These are phyloP conservation scores for Plasmodium malariae DNA, from an alignment of 169 alveolate species.

Conservation along the genomic window DNA sequence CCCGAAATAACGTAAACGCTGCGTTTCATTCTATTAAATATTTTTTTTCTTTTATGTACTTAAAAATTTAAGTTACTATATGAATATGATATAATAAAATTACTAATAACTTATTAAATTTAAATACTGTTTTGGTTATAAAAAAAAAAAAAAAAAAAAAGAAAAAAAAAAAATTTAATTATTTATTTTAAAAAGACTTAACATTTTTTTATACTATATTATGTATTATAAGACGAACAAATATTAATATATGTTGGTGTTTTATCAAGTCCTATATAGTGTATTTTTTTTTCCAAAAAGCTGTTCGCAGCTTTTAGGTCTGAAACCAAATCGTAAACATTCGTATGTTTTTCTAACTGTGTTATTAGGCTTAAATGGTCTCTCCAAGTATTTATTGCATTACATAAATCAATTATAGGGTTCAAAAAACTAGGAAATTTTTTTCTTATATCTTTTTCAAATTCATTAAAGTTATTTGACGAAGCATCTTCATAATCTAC, in stretches of 20 bases:
- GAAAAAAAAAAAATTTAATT: neutral
- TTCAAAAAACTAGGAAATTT: constrained; percentile 65
- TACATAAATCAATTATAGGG: constrained; percentile 65
- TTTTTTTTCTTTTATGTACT: neutral
- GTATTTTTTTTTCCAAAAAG: constrained; percentile 73
- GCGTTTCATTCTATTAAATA: neutral
- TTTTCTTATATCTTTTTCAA: constrained; percentile 70
- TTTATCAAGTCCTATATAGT: constrained; percentile 71
- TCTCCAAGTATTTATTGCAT: constrained; percentile 76
- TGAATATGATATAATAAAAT: neutral
- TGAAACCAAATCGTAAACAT: constrained; percentile 72
- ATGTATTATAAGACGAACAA: constrained; percentile 41
- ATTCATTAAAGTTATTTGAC: constrained; percentile 53
- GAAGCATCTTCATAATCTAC: neutral
- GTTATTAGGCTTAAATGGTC: constrained; percentile 57
- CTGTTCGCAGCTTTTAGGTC: constrained; percentile 69
- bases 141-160: constrained; percentile 9
- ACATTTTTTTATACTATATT: no score
- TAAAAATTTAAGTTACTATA: neutral
- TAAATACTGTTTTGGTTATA: neutral
- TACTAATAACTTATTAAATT: neutral
- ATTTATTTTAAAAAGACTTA: no score
- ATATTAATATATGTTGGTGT: constrained; percentile 45
- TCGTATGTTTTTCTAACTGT: constrained; percentile 68
- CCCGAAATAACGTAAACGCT: neutral